Percentiles rank a stretch among this genome's conserved stretches.
Evolutionary conservation across 345 rosid species (phyloP).

Genomic region (Firmiana major): DNA sequence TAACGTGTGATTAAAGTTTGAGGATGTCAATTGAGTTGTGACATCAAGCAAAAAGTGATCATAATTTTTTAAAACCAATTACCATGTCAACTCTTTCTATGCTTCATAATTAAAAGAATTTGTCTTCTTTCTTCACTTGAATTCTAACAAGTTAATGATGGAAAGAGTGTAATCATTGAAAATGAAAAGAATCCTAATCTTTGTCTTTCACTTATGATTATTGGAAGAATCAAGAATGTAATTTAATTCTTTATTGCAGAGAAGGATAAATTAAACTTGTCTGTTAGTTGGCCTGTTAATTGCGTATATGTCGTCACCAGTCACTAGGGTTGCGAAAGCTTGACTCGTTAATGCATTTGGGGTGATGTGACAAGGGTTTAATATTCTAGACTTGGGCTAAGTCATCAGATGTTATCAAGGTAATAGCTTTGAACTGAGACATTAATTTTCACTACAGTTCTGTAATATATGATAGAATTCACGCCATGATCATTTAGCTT

Average conservation of each 20-base stretch:
- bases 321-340: background rate
- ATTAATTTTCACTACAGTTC: background rate
- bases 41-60: background rate
- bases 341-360: background rate
- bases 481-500: background rate
- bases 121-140: background rate
- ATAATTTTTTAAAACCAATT: background rate
- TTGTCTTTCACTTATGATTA: background rate
- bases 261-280: background rate
- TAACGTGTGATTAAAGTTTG: background rate
- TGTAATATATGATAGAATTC: too few species aligned
- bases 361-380: background rate
- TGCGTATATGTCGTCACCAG: background rate
- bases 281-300: background rate
- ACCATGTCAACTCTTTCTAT: background rate
- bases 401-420: background rate
- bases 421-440: background rate
- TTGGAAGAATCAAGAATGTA: background rate
- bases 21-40: background rate
- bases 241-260: background rate
- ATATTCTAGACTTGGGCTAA: background rate
- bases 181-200: background rate
- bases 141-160: background rate
- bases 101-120: background rate
- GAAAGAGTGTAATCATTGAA: background rate